Percentiles rank a stretch among this genome's conserved stretches.
Conservation (phyloP, 352 stramenopile genomes). For the Phytophthora macrochlamydospora region DNA sequence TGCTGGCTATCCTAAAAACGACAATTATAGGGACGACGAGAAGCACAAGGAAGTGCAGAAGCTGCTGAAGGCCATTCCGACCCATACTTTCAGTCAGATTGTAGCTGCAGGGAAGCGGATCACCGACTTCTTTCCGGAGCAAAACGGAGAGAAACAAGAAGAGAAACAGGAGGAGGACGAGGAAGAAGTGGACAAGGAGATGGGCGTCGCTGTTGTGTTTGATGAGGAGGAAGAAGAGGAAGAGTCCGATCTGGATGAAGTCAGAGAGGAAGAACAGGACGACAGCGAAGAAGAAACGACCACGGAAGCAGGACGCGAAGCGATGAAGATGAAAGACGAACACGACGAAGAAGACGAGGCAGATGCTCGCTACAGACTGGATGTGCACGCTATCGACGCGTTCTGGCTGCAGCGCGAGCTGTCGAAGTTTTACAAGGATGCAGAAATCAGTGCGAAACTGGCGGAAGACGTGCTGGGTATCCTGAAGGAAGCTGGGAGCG, state of each 20-base stretch:
- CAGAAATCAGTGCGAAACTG: slow-evolving; percentile 91
- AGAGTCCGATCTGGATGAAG: slow-evolving; percentile 93
- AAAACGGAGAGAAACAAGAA: slow-evolving; percentile 33
- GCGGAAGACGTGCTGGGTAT: slow-evolving; percentile 91
- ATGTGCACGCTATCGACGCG: slow-evolving; percentile 97
- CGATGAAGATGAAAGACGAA: slow-evolving; percentile 79
- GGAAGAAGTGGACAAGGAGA: slow-evolving; percentile 95
- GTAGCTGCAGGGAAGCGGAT: slow-evolving; percentile 88
- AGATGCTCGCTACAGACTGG: slow-evolving; percentile 82
- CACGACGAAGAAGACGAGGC: slow-evolving; percentile 70
- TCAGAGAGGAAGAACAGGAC: slow-evolving; percentile 70
- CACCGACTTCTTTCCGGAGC: slow-evolving; percentile 83
- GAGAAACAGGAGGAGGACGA: slow-evolving; percentile 21
- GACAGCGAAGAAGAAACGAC: slow-evolving; percentile 53
- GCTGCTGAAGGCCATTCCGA: slow-evolving; percentile 83
- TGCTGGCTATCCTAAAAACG: slow-evolving; percentile 94
- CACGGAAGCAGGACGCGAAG: slow-evolving; percentile 26
- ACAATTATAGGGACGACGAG: slow-evolving; percentile 84
- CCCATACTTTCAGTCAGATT: slow-evolving; percentile 79
- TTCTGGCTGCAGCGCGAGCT: slow-evolving; percentile 98
- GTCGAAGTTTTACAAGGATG: slow-evolving; percentile 96
- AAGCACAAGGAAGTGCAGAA: slow-evolving; percentile 85
- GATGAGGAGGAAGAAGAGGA: slow-evolving; percentile 97
- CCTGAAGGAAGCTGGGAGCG: slow-evolving; percentile 62
- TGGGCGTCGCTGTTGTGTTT: slow-evolving; percentile 98